phyloP scores from a whole-genome alignment of 73 alveolate species.

The Stentor coeruleus region DNA sequence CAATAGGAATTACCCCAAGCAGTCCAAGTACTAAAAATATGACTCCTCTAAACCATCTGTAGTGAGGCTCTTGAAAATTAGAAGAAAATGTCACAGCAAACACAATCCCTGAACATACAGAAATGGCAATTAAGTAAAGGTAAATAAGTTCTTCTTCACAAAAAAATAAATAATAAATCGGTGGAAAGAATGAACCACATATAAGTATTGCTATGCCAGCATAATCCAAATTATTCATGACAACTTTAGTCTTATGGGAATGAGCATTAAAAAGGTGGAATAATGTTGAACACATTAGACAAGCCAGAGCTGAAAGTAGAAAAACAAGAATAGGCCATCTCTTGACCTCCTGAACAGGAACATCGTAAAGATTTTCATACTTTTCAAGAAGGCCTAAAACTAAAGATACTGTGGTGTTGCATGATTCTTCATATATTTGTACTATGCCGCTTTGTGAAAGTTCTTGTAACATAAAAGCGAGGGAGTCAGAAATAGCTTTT shows the following conservation, averaged over 20 bases:
- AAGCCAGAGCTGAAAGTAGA: not conserved
- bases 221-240: slow-evolving; percentile 85
- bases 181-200: slow-evolving; percentile 90
- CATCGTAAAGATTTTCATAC: not conserved
- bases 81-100: slow-evolving; percentile 66
- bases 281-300: not conserved
- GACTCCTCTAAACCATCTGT: slow-evolving; percentile 70
- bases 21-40: slow-evolving; percentile 80
- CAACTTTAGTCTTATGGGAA: slow-evolving; percentile 44
- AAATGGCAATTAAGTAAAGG: slow-evolving; percentile 41
- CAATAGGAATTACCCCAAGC: slow-evolving; percentile 74
- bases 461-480: not conserved
- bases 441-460: not conserved
- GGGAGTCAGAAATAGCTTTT: not conserved
- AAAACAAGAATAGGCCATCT: slow-evolving; percentile 20
- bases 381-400: too few relatives aligned
- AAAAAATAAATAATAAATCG: slow-evolving; percentile 79
- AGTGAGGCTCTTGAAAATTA: slow-evolving; percentile 71
- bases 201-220: slow-evolving; percentile 91
- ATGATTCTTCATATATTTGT: too few relatives aligned
- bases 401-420: not conserved
- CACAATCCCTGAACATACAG: slow-evolving; percentile 48
- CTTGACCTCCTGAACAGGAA: not conserved
- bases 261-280: slow-evolving; percentile 16
- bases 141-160: slow-evolving; percentile 51